A percentile compares a stretch with the other conserved stretches of the same genome.
Conservation (phyloP, 495 filamentous ascomycete species). For the Xylaria grammica region DNA sequence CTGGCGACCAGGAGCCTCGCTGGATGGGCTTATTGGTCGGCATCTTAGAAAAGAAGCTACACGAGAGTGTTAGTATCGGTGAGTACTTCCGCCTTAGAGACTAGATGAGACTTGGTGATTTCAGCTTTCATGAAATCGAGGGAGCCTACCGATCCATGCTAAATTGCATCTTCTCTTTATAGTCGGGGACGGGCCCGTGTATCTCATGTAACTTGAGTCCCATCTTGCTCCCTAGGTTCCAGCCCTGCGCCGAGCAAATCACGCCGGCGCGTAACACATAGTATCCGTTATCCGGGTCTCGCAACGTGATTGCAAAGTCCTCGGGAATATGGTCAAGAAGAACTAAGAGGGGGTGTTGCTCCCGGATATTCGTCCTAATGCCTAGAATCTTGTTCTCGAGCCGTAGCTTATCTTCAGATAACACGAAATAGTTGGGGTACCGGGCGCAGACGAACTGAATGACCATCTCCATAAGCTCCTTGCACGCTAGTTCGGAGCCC, state of each 20-base stretch:
- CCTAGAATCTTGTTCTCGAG: conserved; percentile 76
- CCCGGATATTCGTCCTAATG: conserved; percentile 64
- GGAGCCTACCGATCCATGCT: conserved; percentile 76
- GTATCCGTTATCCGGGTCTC: conserved; percentile 70
- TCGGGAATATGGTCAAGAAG: conserved; percentile 85
- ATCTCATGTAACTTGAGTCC: conserved; percentile 75
- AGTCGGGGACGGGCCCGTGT: conserved; percentile 80
- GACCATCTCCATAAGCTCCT: conserved; percentile 90
- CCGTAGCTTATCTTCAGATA: conserved; percentile 62
- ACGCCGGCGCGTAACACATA: conserved; percentile 82
- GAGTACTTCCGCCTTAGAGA: not conserved
- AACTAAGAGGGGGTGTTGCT: conserved; percentile 70
- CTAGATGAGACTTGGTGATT: not conserved
- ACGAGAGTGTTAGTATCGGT: conserved; percentile 18
- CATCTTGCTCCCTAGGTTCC: conserved; percentile 79
- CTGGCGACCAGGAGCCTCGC: conserved; percentile 86
- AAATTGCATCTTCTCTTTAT: conserved; percentile 88
- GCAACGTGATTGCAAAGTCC: conserved; percentile 82
- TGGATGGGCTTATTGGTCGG: conserved; percentile 79
- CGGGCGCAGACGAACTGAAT: conserved; percentile 78
- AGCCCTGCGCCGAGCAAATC: conserved; percentile 80
- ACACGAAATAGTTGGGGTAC: conserved; percentile 79
- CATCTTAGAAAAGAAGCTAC: conserved; percentile 77
- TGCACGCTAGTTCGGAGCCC: conserved; percentile 80
- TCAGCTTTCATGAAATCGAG: conserved; percentile 1